Base-by-base conservation (phyloP, 1,284 basidiomycete genomes). In the Pyrrhoderma noxium region DNA sequence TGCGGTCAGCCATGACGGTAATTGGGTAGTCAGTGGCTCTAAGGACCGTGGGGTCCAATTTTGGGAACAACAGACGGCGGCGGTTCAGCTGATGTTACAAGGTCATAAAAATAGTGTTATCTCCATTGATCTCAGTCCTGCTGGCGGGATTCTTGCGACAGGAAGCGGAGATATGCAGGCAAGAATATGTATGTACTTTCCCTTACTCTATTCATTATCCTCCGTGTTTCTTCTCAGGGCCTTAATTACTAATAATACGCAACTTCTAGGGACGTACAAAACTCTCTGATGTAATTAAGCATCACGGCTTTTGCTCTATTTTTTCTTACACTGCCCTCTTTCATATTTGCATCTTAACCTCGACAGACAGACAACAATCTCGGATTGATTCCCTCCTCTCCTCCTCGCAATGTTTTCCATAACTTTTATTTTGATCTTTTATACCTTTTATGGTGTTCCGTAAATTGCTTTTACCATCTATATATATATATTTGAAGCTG, bases 101-200 rank as follows among this genome's bases (percentile, higher is more conserved):
- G 91, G 90, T 2, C 91, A 94, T 68, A 93, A 91, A 68, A 93
- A 93, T 64, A 86, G 85, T 81, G 90, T 93, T 55, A 93, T 93
- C 58, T 89, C 87, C 19, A 87, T 93, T 62, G 86, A 90, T 61
- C 70, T 93, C 41, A 86, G 83, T 57, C 82, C 84, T 7, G 73
- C 79, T 21, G 86, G 86, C 14, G 82, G 80, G 41, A 71, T 88
- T 44, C 70, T 94, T 39, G 91, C 89, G 2, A 92, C 89, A 3
- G 92, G 91, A 19, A 88, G 85, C 64, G 92, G 92, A 11, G 92
- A 95, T 67, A 88, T 85, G 72, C 80, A 82, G 61, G 86, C 85
- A 22, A 73, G 84, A 61, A 84, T 91, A 70, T 90, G 89, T 89
- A 23, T 36, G 53, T 50, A n/a, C 39, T 31, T 19, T 19, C 22